phyloP scores from a whole-genome alignment of 2,329 filamentous ascomycete genomes.

The Colletotrichum gloeosporioides region DNA sequence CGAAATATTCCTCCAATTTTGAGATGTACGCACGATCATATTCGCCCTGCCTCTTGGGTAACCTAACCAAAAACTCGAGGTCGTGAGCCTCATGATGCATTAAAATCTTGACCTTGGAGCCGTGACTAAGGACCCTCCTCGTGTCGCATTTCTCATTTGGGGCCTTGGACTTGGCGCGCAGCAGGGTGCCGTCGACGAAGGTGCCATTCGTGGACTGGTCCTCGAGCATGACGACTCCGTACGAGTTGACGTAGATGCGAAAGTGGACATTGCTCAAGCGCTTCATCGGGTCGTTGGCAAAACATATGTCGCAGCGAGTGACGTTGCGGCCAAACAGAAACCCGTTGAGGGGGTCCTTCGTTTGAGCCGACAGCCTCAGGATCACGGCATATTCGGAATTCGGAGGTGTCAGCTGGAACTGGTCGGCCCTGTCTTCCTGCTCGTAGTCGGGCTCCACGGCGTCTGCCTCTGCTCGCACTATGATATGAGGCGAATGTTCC shows the following conservation, averaged over 20 bases:
- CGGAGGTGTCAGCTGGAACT: slow-evolving; percentile 57
- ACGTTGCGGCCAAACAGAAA: slow-evolving; percentile 87
- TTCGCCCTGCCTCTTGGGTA: slow-evolving; percentile 75
- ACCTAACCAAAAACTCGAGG: slow-evolving; percentile 83
- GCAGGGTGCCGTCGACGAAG: slow-evolving; percentile 75
- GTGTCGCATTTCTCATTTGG: slow-evolving; percentile 39
- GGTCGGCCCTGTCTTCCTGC: slow-evolving; percentile 53
- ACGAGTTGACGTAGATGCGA: slow-evolving; percentile 87
- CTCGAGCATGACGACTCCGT: slow-evolving; percentile 87
- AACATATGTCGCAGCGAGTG: slow-evolving; percentile 73
- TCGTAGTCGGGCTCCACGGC: slow-evolving; percentile 57
- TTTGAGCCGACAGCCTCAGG: slow-evolving; percentile 75
- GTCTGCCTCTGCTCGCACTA: slow-evolving; percentile 53
- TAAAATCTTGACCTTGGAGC: slow-evolving; percentile 75
- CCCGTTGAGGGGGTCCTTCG: slow-evolving; percentile 73
- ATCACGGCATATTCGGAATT: slow-evolving; percentile 73
- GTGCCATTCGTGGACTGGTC: slow-evolving; percentile 98
- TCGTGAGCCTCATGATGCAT: slow-evolving; percentile 59
- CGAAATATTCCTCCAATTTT: slow-evolving; percentile 74
- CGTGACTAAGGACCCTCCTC: slow-evolving; percentile 71
- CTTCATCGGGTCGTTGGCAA: slow-evolving; percentile 69
- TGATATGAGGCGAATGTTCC: slow-evolving; percentile 53
- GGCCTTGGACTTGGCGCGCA: slow-evolving; percentile 52
- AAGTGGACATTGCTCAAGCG: slow-evolving; percentile 96
- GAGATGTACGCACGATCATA: slow-evolving; percentile 69